Evolutionary conservation across 805 yeast species (phyloP), one percentile per base, ranked within the genome.

Genomic region (Yamadazyma philogaea): DNA sequence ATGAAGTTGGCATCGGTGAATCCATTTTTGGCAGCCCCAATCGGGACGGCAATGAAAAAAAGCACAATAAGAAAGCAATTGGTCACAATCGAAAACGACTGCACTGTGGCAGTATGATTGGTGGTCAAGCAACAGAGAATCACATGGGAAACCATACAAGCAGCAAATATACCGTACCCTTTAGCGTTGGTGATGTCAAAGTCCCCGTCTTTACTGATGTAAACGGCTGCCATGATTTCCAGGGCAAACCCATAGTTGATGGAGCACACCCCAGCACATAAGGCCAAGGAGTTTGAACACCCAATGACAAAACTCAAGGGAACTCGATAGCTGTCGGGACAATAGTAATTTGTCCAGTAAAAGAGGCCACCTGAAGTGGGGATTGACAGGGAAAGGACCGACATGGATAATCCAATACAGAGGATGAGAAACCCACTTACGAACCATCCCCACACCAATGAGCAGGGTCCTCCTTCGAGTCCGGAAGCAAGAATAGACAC

Each of bases 291-390:
- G 58, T 84, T 82, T 6, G 84, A 72, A 52, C 81, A 75, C 6
- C 89, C 91, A 46, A 83, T 79, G 33, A 83, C 56, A 53, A 75
- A 83, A 34, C 83, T 77, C 28, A 81, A 58, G 0, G 81, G 79
- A 15, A 75, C 73, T 54, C 77, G 72, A 27, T 68, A 53, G 3
- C 54, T 51, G 37, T 68, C 74, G 2, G 87, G 89, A 18, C 88
- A 79, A 55, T 79, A 82, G 56, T 79, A 73, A 58, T 71, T 79
- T 56, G 61, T 51, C 54, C 59, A 55, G 34, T 56, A 56, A 31
- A 81, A 84, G 30, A 84, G 63, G 5, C 90, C 90, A 43, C 90
- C 90, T 17, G 84, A 77, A 1, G 90, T 83, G 20, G 91, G 90
- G 50, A 81, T 75, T 1, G 88, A 77, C 32, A 82, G 74, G 1